phyloP scores from a whole-genome alignment of 1,284 basidiomycete species.

The Ustilago esculenta region DNA sequence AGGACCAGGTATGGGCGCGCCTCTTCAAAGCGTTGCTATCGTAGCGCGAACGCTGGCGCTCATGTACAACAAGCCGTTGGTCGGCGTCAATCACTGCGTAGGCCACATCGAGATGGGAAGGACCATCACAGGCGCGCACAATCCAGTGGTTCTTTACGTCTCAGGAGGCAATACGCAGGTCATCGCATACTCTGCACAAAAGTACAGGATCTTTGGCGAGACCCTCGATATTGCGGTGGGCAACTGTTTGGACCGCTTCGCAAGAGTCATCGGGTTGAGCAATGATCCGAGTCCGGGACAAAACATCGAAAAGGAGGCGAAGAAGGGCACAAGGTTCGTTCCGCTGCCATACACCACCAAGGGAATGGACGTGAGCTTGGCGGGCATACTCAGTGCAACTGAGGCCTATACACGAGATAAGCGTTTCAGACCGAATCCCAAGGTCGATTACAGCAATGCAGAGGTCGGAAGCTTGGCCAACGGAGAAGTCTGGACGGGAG shows the following conservation, averaged over 20 bases:
- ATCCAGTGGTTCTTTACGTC: conserved; percentile 97
- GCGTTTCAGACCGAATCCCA: conserved; percentile 43
- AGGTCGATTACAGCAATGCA: conserved; percentile 9
- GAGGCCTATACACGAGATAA: conserved; percentile 78
- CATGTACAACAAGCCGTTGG: conserved; percentile 87
- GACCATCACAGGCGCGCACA: conserved; percentile 90
- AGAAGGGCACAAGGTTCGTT: conserved; percentile 79
- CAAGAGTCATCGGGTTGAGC: conserved; percentile 90
- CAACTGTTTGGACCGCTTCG: conserved; percentile 97
- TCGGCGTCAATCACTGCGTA: conserved; percentile 98
- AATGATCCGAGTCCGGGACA: conserved; percentile 98
- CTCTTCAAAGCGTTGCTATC: conserved; percentile 90
- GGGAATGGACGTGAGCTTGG: conserved; percentile 97
- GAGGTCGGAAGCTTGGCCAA: conserved; percentile 60
- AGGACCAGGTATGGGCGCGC: conserved; percentile 99
- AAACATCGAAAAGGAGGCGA: conserved; percentile 96
- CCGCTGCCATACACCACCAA: conserved; percentile 94
- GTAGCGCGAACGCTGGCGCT: conserved; percentile 92
- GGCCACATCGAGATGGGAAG: conserved; percentile 99
- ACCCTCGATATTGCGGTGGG: conserved; percentile 98
- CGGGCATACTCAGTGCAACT: conserved; percentile 86
- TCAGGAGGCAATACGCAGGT: conserved; percentile 99
- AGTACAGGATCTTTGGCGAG: conserved; percentile 98
- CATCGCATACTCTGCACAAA: conserved; percentile 91
- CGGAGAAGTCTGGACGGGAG: conserved; percentile 53